Conservation (phyloP, 768 basidiomycete genomes). For the Trametes gibbosa region DNA sequence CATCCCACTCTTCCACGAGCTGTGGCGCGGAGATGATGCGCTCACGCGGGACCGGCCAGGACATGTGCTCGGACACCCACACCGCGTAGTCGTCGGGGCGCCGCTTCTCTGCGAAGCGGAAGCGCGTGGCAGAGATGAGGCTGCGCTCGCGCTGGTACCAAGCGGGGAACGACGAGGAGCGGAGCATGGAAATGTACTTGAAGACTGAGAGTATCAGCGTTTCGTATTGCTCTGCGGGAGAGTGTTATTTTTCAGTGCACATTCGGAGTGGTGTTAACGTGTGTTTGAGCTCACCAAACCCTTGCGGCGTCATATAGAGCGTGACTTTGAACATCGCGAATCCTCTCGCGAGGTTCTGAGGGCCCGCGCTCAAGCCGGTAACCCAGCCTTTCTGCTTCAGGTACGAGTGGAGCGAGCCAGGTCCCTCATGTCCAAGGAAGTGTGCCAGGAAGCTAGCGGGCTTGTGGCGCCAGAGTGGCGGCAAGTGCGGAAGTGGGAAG, state of each 20-base stretch:
- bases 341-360: slow-evolving; percentile 70
- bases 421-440: slow-evolving; percentile 89
- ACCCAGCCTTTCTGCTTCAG: slow-evolving; percentile 89
- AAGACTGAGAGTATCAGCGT: slow-evolving; percentile 66
- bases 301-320: slow-evolving; percentile 76
- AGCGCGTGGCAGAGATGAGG: slow-evolving; percentile 67
- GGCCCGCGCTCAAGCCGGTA: slow-evolving; percentile 66
- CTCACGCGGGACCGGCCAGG: slow-evolving; percentile 79
- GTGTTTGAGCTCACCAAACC: slow-evolving; percentile 62
- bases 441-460: slow-evolving; percentile 75
- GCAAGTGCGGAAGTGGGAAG: slow-evolving; percentile 73
- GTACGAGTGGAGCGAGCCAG: slow-evolving; percentile 87
- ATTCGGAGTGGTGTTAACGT: too few relatives aligned
- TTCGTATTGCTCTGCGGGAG: slow-evolving; percentile 64
- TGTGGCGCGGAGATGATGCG: slow-evolving; percentile 68
- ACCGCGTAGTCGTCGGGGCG: slow-evolving; percentile 79
- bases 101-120: slow-evolving; percentile 85
- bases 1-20: slow-evolving; percentile 73
- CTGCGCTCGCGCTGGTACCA: slow-evolving; percentile 78
- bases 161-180: slow-evolving; percentile 55
- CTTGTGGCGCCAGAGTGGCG: slow-evolving; percentile 73
- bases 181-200: slow-evolving; percentile 75
- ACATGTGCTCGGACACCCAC: slow-evolving; percentile 70
- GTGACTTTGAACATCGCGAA: slow-evolving; percentile 90
- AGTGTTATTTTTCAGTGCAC: slow-evolving; percentile 6